Conservation (phyloP, 345 rosid species). For the Salix purpurea region DNA sequence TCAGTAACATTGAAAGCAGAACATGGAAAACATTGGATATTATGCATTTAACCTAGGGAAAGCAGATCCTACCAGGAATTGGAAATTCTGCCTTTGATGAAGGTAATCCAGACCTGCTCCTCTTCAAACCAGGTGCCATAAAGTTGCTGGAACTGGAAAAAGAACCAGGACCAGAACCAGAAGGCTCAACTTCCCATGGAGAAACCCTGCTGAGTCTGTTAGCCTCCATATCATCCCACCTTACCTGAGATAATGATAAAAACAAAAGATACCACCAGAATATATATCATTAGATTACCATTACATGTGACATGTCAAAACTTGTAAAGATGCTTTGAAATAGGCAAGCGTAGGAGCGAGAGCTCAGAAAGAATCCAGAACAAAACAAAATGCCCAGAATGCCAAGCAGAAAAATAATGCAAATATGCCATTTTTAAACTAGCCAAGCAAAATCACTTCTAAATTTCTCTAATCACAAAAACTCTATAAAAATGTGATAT, state of each 20-base stretch:
- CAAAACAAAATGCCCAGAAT: not conserved
- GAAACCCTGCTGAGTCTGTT: slow-evolving; percentile 70
- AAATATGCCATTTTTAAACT: not conserved
- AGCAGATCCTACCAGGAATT: slow-evolving; percentile 50
- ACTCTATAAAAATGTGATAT: not conserved
- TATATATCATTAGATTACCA: not conserved
- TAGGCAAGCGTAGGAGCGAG: not conserved
- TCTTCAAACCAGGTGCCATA: slow-evolving; percentile 58
- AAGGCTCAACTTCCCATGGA: slow-evolving; percentile 92
- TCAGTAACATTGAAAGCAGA: not conserved
- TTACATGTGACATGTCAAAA: not conserved
- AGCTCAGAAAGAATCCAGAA: not conserved
- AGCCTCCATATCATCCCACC: slow-evolving; percentile 77
- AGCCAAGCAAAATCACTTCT: not conserved
- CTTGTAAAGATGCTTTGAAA: not conserved
- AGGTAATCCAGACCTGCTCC: slow-evolving; percentile 74
- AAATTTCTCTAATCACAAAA: not conserved
- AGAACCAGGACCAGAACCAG: slow-evolving; percentile 62
- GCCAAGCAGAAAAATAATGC: not conserved
- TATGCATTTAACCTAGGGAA: not conserved
- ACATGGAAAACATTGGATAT: not conserved
- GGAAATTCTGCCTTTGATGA: slow-evolving; percentile 65
- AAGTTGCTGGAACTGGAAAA: slow-evolving; percentile 49
- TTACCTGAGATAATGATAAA: slow-evolving; percentile 39
- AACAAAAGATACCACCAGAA: not conserved